phyloP scores from a whole-genome alignment of 2,329 filamentous ascomycete species.

The Aspergillus sp. region DNA sequence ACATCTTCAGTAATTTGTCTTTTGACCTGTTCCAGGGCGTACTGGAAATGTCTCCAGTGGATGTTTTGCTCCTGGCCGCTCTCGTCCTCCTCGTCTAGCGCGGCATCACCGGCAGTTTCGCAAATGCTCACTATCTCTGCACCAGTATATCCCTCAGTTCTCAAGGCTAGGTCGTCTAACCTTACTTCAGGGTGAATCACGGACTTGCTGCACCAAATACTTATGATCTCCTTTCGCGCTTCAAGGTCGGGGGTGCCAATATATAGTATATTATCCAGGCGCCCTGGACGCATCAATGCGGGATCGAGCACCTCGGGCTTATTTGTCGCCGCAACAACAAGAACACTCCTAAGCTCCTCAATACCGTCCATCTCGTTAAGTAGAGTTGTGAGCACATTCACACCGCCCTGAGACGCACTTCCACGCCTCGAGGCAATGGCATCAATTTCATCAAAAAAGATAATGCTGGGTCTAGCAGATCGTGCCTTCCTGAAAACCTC shows the following conservation, averaged over 20 bases:
- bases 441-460: conserved; percentile 97
- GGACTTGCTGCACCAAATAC: conserved; percentile 63
- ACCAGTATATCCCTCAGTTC: conserved; percentile 77
- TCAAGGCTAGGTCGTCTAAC: conserved; percentile 59
- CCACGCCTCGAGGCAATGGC: conserved; percentile 67
- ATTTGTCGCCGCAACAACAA: conserved; percentile 90
- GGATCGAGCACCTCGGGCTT: conserved; percentile 82
- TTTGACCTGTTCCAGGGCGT: conserved; percentile 47
- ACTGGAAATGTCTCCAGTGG: conserved; percentile 44
- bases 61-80: conserved; percentile 38
- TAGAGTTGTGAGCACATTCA: conserved; percentile 85
- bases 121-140: conserved; percentile 73
- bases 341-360: conserved; percentile 76
- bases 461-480: conserved; percentile 83
- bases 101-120: conserved; percentile 50
- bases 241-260: conserved; percentile 75
- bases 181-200: conserved; percentile 65
- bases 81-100: conserved; percentile 53
- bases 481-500: conserved; percentile 83
- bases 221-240: conserved; percentile 74
- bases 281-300: conserved; percentile 79
- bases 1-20: conserved; percentile 61
- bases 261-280: conserved; percentile 82
- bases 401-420: conserved; percentile 49
- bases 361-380: conserved; percentile 97